Evolutionary conservation across 441 rosid genomes (phyloP), one percentile per base, ranked within the genome.

Genomic region (Euphorbia celastroides): DNA sequence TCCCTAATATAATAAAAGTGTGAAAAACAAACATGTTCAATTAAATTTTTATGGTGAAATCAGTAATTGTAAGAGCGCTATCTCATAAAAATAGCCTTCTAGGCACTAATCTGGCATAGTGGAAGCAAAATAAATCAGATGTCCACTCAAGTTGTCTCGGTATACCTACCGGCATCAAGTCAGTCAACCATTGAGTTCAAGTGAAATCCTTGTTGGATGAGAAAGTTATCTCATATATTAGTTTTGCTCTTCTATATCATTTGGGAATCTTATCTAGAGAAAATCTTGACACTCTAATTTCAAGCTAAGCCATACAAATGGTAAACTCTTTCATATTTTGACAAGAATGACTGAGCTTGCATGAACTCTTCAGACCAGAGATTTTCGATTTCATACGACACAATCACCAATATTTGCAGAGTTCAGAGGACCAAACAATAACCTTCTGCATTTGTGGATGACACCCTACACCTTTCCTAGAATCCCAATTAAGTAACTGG

Each of bases 121-220:
- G n/a, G n/a, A 63, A 48, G 31, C 20, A 59, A 58, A 19, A 55
- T 32, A 59, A 58, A 23, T 42, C 32, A 26, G 44, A 36, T 36
- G 67, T 31, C 23, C 57, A 16, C 48, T 48, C 38, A 34, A 34
- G 38, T 34, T 9, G 38, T 34, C 38, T 3, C 9, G 38, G 38
- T 34, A 9, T 34, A n/a, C 38, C 9, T 4, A 3, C 38, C 38
- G 38, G n/a, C n/a, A n/a, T n/a, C n/a, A 62, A 34, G 60, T 31
- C 60, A 26, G 79, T 75, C 79, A 70, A 70, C 77, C 73, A 75
- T n/a, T n/a, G n/a, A n/a, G n/a, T 30, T 61, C 31, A 20, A 30
- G 19, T 48, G 16, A 48, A 48, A 13, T n/a, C 30, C 28, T 2
- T 36, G n/a, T 31, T 28, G 48, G 67, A 52, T 65, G 25, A 30